These are phyloP conservation scores for Stropharia rugosoannulata DNA, from an alignment of 768 basidiomycete species.

Conservation along the genomic window DNA sequence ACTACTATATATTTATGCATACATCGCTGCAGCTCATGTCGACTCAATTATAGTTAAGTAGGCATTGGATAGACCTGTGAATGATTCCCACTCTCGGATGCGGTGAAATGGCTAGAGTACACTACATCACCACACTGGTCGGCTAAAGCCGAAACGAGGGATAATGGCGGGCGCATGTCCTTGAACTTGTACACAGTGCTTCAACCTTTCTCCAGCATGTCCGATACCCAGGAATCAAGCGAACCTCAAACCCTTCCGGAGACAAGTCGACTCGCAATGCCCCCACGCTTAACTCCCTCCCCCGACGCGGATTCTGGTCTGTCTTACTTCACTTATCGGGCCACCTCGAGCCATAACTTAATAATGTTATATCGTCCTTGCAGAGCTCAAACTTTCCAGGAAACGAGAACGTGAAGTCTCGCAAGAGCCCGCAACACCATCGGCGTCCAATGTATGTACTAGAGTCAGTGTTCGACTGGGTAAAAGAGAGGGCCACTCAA, in stretches of 20 bases:
- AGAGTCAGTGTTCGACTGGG: background rate
- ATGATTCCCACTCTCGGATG: background rate
- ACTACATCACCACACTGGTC: constrained; percentile 15
- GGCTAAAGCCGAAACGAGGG: constrained; percentile 37
- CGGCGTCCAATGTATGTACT: constrained; percentile 34
- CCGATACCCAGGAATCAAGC: constrained; percentile 16
- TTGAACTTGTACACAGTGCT: constrained; percentile 19
- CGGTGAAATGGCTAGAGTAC: background rate
- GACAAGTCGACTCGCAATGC: constrained; percentile 9
- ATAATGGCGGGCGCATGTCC: constrained; percentile 22
- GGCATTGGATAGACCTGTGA: background rate
- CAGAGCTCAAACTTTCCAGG: constrained; percentile 52
- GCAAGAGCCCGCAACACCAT: constrained; percentile 61
- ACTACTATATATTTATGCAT: too few relatives aligned
- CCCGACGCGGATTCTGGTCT: constrained; percentile 46
- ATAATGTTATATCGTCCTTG: constrained; percentile 3
- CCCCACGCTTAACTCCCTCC: constrained; percentile 44
- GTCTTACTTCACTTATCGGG: constrained; percentile 20
- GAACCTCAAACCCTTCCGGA: constrained; percentile 14
- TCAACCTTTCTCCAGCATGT: constrained; percentile 21
- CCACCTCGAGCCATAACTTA: constrained; percentile 14
- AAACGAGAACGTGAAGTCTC: constrained; percentile 82
- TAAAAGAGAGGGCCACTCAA: background rate
- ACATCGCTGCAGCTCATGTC: background rate
- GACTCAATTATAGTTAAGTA: background rate